Evolutionary conservation across 1,139 yeast genomes (phyloP).

Genomic region (Arxiozyma slooffiae): DNA sequence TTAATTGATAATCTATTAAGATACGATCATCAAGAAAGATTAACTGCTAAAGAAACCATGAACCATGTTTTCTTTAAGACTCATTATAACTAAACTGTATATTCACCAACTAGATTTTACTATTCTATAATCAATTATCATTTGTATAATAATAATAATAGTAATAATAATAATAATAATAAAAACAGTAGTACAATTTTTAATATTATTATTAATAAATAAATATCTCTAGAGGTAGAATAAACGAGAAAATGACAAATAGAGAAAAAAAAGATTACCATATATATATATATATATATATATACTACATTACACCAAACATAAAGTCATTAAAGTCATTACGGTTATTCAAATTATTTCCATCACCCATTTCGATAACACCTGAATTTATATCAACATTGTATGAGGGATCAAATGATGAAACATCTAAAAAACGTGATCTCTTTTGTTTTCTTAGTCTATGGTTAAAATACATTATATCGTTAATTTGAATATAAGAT

Average conservation of each 20-base stretch:
- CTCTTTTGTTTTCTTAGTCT: neutral
- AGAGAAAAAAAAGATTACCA: neutral
- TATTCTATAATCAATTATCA: neutral
- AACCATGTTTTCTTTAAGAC: constrained; percentile 47
- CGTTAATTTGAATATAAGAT: constrained; percentile 1
- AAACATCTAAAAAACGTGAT: neutral
- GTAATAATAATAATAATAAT: neutral
- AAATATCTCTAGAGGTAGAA: no score
- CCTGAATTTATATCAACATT: neutral
- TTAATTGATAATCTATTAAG: constrained; percentile 72
- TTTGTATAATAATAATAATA: neutral
- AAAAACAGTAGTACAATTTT: neutral
- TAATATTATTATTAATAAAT: no score
- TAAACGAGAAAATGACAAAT: neutral
- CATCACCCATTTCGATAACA: neutral
- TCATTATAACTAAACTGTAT: constrained; percentile 8
- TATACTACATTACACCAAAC: neutral
- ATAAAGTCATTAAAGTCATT: constrained; percentile 2
- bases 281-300: neutral
- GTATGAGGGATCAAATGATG: neutral
- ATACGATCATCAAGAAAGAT: constrained; percentile 90
- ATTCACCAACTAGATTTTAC: neutral
- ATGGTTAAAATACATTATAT: neutral
- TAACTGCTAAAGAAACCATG: constrained; percentile 94
- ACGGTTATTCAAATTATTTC: neutral